Evolutionary conservation across 2,329 filamentous ascomycete species (phyloP).

Genomic region (Leptographium galeiforme): DNA sequence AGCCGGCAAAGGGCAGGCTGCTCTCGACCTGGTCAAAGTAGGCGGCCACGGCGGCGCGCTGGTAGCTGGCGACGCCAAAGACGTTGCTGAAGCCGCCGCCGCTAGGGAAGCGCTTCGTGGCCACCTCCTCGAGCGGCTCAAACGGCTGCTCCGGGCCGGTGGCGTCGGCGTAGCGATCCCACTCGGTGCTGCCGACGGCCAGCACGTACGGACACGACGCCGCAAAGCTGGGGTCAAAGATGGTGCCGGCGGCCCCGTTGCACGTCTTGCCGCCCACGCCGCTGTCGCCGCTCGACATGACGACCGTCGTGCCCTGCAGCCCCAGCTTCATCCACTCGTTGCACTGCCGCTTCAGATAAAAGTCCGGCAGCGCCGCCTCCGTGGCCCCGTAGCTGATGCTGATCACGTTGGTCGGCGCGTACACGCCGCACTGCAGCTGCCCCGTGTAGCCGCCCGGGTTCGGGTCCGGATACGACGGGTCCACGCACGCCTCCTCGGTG

Average conservation of each 20-base stretch:
- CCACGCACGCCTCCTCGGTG: constrained; percentile 19
- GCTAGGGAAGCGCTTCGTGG: constrained; percentile 16
- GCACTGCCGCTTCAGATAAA: constrained; percentile 38
- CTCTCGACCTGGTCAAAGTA: constrained; percentile 11
- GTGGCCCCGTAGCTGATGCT: constrained; percentile 40
- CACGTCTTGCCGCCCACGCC: constrained; percentile 23
- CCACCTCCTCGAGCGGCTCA: constrained; percentile 11
- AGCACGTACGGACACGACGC: constrained; percentile 31
- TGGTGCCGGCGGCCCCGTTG: constrained; percentile 8
- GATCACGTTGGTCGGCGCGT: constrained; percentile 39
- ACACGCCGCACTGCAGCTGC: constrained; percentile 18
- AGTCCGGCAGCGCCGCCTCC: constrained; percentile 35
- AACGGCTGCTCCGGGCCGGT: background rate
- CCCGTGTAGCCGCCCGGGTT: constrained; percentile 32
- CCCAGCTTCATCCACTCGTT: constrained; percentile 37
- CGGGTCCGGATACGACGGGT: constrained; percentile 33
- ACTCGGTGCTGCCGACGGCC: constrained; percentile 24
- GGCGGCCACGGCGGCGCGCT: constrained; percentile 19
- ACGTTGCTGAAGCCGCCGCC: constrained; percentile 25
- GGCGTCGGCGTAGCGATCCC: constrained; percentile 1
- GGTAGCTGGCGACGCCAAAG: constrained; percentile 22
- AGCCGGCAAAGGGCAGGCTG: constrained; percentile 2
- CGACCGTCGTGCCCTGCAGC: constrained; percentile 29
- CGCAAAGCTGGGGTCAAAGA: constrained; percentile 10
- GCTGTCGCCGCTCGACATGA: constrained; percentile 33